Conservation (phyloP, 106 monocot genomes). For the Allium sativum region DNA sequence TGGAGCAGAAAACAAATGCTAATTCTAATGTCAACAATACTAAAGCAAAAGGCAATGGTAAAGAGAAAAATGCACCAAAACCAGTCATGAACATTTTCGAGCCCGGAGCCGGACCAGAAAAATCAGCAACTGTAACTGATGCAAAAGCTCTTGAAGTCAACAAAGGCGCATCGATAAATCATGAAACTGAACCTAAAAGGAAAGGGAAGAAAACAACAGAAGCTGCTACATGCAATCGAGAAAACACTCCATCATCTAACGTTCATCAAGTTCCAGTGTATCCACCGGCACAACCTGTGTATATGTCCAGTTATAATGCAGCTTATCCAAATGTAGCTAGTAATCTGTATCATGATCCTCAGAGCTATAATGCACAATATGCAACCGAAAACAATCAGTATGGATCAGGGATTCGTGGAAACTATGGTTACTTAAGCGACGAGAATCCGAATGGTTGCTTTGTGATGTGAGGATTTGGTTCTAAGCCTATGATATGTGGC, state of each 20-base stretch:
- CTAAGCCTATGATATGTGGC: background rate
- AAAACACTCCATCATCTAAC: too few species aligned
- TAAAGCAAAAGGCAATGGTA: background rate
- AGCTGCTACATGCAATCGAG: too few species aligned
- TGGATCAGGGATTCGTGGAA: conserved; percentile 7
- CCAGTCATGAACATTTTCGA: background rate
- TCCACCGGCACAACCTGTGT: conserved; percentile 7
- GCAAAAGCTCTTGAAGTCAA: background rate
- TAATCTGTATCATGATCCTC: conserved; percentile 19
- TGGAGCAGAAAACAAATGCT: conserved; percentile 15
- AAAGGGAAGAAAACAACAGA: conserved; percentile 7
- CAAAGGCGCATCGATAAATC: background rate
- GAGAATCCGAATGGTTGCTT: conserved; percentile 59
- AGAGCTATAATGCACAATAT: conserved; percentile 2
- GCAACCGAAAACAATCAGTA: conserved; percentile 2
- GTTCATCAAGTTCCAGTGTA: background rate
- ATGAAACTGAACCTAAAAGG: background rate
- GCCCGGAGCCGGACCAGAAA: background rate
- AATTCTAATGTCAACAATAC: background rate
- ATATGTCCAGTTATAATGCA: conserved; percentile 33
- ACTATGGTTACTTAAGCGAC: conserved; percentile 48
- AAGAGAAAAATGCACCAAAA: background rate
- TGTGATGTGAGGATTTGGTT: conserved; percentile 45
- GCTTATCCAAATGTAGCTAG: conserved; percentile 21
- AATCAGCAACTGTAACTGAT: background rate